Percentiles rank a stretch among this genome's conserved stretches.
These are phyloP conservation scores for Ganoderma meredithae DNA, from an alignment of 1,284 basidiomycete species.

Conservation along the genomic window DNA sequence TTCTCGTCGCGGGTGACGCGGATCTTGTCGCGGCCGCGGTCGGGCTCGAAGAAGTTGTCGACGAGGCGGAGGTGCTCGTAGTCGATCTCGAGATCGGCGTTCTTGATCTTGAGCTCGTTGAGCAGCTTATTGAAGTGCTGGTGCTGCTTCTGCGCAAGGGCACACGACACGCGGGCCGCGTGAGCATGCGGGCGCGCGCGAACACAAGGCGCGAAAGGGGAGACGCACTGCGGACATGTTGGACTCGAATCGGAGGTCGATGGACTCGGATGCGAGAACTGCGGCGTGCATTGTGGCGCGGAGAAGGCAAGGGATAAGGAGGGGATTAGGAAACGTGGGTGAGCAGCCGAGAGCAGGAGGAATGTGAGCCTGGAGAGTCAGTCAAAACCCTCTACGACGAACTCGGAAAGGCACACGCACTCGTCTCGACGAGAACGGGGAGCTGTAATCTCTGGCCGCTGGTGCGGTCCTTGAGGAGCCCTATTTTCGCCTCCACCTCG, in stretches of 20 bases:
- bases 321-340: background rate
- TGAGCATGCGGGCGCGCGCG: conserved; percentile 22
- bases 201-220: background rate
- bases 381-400: conserved; percentile 16
- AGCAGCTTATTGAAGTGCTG: conserved; percentile 86
- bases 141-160: conserved; percentile 74
- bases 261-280: conserved; percentile 58
- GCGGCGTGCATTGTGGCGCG: background rate
- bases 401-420: conserved; percentile 57
- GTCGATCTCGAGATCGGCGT: conserved; percentile 57
- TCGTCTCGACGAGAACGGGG: conserved; percentile 88
- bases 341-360: background rate
- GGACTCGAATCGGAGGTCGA: conserved; percentile 84
- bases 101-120: conserved; percentile 68
- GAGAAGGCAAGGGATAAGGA: background rate
- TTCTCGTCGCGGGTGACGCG: conserved; percentile 89
- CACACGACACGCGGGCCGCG: conserved; percentile 4
- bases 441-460: conserved; percentile 67
- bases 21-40: conserved; percentile 59
- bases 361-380: conserved; percentile 9
- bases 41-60: conserved; percentile 80
- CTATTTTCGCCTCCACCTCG: conserved; percentile 96
- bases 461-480: conserved; percentile 72
- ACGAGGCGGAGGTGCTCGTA: conserved; percentile 84
- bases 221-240: conserved; percentile 87